Conservation (phyloP, 164 flowering plant genomes). For the Magnolia changhungtana region DNA sequence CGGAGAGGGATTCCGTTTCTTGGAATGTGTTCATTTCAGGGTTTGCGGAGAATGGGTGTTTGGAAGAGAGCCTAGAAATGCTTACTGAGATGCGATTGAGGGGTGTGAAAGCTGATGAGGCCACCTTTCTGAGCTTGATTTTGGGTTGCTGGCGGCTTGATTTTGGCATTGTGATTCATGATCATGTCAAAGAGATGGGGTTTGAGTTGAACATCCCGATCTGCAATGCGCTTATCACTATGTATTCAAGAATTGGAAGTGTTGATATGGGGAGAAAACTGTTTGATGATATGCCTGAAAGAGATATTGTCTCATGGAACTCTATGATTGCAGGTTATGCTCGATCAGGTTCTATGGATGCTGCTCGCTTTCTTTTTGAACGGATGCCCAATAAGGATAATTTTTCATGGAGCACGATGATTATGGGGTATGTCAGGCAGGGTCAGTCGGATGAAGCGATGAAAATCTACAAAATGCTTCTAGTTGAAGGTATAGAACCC, state of each 20-base stretch:
- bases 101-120: constrained; percentile 10
- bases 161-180: constrained; percentile 48
- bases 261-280: constrained; percentile 6
- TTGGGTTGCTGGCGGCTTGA: constrained; percentile 9
- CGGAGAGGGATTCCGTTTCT: constrained; percentile 17
- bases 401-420: constrained; percentile 62
- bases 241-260: constrained; percentile 23
- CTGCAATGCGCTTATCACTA: constrained; percentile 14
- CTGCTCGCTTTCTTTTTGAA: constrained; percentile 42
- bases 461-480: constrained; percentile 34
- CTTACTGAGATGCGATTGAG: constrained; percentile 20
- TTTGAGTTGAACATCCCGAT: constrained; percentile 14
- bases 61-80: constrained; percentile 13
- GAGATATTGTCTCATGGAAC: constrained; percentile 17
- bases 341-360: constrained; percentile 26
- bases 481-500: constrained; percentile 35
- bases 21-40: constrained; percentile 23
- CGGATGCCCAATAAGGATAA: constrained; percentile 38
- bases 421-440: constrained; percentile 35
- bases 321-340: constrained; percentile 15
- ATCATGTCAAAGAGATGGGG: constrained; percentile 32
- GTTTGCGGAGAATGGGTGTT: constrained; percentile 11
- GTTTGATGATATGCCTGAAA: constrained; percentile 16
- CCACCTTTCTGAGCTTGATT: constrained; percentile 14
- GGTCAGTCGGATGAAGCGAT: constrained; percentile 25